Evolutionary conservation across 192 early-diverging fungal species (phyloP).

Genomic region (Paraglomus brasilianum): DNA sequence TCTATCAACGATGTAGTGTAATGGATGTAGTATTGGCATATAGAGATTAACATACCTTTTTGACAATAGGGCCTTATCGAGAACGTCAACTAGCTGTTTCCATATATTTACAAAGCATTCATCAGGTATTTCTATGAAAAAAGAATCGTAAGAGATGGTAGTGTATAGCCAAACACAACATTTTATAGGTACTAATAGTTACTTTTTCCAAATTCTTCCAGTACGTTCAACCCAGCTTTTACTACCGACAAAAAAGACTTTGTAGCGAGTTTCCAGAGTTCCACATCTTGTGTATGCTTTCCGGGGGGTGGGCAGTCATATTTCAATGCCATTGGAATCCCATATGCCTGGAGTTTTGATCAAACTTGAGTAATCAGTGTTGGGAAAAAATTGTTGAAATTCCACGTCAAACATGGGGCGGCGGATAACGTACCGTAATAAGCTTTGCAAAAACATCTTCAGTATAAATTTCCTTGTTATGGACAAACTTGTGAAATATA

Average conservation of each 20-base stretch:
- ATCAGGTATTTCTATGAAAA: conserved; percentile 46
- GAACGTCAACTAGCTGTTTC: conserved; percentile 54
- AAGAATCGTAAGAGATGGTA: background rate
- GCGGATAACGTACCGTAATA: conserved; percentile 36
- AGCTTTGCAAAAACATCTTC: conserved; percentile 52
- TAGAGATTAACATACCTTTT: conserved; percentile 44
- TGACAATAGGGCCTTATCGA: conserved; percentile 60
- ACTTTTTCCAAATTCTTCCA: conserved; percentile 44
- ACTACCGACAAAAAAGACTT: conserved; percentile 60
- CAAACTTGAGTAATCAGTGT: background rate
- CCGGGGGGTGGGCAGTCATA: conserved; percentile 74
- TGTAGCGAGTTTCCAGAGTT: conserved; percentile 72
- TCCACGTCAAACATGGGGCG: background rate
- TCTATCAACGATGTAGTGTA: no score
- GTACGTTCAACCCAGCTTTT: conserved; percentile 45
- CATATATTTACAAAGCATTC: conserved; percentile 54
- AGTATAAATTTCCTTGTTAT: conserved; percentile 50
- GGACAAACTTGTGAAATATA: conserved; percentile 55
- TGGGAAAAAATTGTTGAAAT: conserved; percentile 38
- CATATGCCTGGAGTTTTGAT: conserved; percentile 48
- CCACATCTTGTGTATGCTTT: conserved; percentile 62
- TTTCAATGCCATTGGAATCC: conserved; percentile 70
- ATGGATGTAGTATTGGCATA: background rate
- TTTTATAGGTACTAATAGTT: background rate
- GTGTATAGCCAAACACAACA: conserved; percentile 17